Evolutionary conservation across 2,329 filamentous ascomycete species (phyloP), one percentile per base, ranked within the genome.

Genomic region (Dryadomyces sulphureus): DNA sequence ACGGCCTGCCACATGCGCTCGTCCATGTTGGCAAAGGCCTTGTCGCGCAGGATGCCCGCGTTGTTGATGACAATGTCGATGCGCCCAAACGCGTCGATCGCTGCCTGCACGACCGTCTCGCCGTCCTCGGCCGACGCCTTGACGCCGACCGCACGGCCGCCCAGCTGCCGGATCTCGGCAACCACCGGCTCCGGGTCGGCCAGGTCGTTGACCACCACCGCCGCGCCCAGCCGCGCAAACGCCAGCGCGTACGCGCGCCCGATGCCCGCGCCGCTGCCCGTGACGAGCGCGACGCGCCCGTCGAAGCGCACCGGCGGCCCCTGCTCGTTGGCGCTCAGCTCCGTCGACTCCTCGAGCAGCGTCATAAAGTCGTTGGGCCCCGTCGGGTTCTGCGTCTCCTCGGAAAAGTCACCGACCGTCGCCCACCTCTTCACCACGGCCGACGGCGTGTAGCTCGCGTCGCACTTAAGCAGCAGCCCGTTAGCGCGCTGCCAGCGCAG

Each of bases 51-150:
- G 56, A 98, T 98, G 59, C 92, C 92, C 45, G 92, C 92, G 60
- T 98, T 98, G 79, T 98, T 98, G 70, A 98, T 75, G 53, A 98
- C 66, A 52, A 98, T 89, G 60, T 98, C 92, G 56, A 98, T 76
- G 56, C 92, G 85, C 56, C 92, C 92, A 62, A 84, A 96, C 36
- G 83, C 80, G 60, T 96, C 90, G 57, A 98, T 93, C 47, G 90
- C 90, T 48, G 77, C 81, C 75, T 95, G 93, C 57, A 98, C 81
- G 41, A 96, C 86, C 35, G 74, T 74, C 46, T 95, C 89, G 41
- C 92, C 92, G 50, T 98, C 87, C 63, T 94, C 86, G 49, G 89
- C 89, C 42, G 85, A 93, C 48, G 86, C 87, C 71, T 94, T 95
- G 65, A 93, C 87, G 56, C 88, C 88, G 48, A 86, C 84, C 24